Evolutionary conservation across 1,284 basidiomycete genomes (phyloP), one percentile per base, ranked within the genome.

Genomic region (Rhodotorula sp.): DNA sequence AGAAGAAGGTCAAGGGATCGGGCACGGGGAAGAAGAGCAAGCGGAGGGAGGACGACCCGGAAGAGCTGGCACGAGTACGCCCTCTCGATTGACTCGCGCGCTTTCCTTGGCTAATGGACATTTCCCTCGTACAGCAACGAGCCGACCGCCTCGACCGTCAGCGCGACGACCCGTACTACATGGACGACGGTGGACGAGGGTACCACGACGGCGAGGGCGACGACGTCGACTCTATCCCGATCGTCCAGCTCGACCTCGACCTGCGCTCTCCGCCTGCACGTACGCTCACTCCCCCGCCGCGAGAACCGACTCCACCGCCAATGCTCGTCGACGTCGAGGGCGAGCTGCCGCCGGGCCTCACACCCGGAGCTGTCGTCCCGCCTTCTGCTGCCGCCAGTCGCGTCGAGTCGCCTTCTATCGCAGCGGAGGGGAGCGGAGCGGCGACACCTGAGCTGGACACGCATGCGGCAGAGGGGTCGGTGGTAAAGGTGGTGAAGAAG

Each of bases 271-370:
- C 59, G 1, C 27, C 49, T 44, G 90, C 94, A 53, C 67, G 78
- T 9, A 41, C 60, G 17, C 59, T 68, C 13, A 64, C 72, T 2
- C 66, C 76, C 0, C 75, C 71, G 13, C 71, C 74, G 3, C 72
- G 75, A 14, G 74, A 77, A n/a, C 76, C 80, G 21, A 78, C 78
- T 19, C 65, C 78, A 49, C 58, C 78, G 79, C 56, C 79, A 78
- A 44, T 90, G 87, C 82, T 87, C 34, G 87, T 95, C 74, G 91
- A 94, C 75, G 87, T 86, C 76, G 86, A 88, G 0, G 93, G 93
- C 3, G 92, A 93, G 81, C 91, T 94, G 89, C 93, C 92, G 3
- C 86, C 86, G 55, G 86, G 87, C 46, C 85, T 84, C n/a, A 74
- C 34, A 23, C 34, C 48, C 16, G 48, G 34, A 4, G 7, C 23